These are phyloP conservation scores for Pelargonium exstipulatum DNA, from an alignment of 441 rosid genomes.

Conservation along the genomic window DNA sequence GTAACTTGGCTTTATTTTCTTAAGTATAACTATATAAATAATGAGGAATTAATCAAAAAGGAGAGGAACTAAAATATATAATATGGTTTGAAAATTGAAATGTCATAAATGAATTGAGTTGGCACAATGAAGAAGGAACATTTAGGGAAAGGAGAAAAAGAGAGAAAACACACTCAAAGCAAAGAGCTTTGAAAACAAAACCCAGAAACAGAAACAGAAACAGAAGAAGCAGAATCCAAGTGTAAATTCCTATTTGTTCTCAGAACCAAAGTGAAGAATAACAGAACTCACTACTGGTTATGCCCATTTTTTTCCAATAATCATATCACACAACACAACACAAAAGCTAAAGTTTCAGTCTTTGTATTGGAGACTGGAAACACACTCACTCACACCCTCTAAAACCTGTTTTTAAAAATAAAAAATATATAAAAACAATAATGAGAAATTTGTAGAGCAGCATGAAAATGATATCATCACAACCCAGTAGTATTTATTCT, in stretches of 20 bases:
- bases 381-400: constrained; percentile 34
- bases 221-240: background rate
- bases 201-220: background rate
- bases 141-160: background rate
- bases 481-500: constrained; percentile 44
- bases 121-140: too few species aligned
- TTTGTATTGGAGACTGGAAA: constrained; percentile 69
- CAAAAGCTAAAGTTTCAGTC: constrained; percentile 67
- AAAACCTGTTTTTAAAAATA: too few species aligned
- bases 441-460: background rate
- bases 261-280: background rate
- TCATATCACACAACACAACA: constrained; percentile 19
- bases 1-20: too few species aligned
- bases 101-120: too few species aligned
- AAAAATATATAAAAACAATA: too few species aligned
- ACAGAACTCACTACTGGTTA: background rate
- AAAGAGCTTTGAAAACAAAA: background rate
- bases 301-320: background rate
- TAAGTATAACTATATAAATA: too few species aligned
- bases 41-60: too few species aligned
- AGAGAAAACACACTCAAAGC: background rate
- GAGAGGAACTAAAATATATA: too few species aligned
- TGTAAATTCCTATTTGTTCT: background rate
- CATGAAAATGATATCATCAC: constrained; percentile 82
- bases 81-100: too few species aligned